Evolutionary conservation across 225 moss, liverwort and hornwort genomes (phyloP).

Genomic region (Rhytidiadelphus loreus): DNA sequence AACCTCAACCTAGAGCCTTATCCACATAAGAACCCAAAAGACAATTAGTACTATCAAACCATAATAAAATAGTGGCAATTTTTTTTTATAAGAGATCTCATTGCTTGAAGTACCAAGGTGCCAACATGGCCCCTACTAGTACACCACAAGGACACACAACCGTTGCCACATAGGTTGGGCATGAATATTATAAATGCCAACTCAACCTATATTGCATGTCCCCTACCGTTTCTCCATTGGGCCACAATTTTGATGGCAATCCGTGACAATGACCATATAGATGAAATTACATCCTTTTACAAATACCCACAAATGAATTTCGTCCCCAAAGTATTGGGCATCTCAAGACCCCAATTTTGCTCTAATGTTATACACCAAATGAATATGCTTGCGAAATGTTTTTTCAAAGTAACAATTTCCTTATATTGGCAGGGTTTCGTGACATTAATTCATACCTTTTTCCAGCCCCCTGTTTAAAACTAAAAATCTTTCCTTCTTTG

Average conservation of each 20-base stretch:
- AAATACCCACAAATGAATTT: background rate
- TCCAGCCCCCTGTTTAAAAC: background rate
- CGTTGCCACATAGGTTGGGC: too few relatives aligned
- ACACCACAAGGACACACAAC: fast-evolving
- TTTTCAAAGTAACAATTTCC: background rate
- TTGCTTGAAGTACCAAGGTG: too few relatives aligned
- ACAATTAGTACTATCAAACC: too few relatives aligned
- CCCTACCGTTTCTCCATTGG: background rate
- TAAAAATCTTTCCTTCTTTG: background rate
- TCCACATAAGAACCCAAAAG: too few relatives aligned
- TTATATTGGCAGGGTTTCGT: background rate
- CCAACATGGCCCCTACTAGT: too few relatives aligned
- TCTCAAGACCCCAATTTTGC: too few relatives aligned
- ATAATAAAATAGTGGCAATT: too few relatives aligned
- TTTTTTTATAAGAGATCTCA: too few relatives aligned
- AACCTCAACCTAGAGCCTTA: too few relatives aligned
- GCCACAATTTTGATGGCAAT: background rate
- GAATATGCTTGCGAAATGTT: background rate
- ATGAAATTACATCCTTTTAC: background rate
- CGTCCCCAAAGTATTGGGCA: background rate
- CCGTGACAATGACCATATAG: background rate
- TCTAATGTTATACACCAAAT: background rate
- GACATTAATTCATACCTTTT: background rate
- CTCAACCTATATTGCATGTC: fast-evolving
- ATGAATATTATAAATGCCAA: background rate